These are phyloP conservation scores for Cyberlindnera euphorbiae DNA, from an alignment of 805 yeast genomes.

Conservation along the genomic window DNA sequence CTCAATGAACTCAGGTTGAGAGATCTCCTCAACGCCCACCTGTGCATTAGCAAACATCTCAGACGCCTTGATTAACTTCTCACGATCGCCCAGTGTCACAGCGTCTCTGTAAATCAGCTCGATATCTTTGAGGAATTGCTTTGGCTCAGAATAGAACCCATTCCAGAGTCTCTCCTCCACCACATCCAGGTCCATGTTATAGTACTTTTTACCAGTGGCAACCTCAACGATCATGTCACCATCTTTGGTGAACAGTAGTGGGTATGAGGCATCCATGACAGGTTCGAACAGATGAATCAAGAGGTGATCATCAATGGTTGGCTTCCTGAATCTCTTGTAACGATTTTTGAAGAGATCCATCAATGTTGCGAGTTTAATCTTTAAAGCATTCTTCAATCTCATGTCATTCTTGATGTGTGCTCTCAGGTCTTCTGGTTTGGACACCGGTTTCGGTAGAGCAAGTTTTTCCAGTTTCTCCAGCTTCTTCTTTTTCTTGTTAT, in stretches of 20 bases:
- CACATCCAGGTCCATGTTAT: conserved; percentile 90
- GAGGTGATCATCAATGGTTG: conserved; percentile 73
- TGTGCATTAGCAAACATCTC: conserved; percentile 97
- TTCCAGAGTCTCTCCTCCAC: conserved; percentile 96
- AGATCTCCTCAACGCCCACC: conserved; percentile 89
- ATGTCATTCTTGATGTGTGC: conserved; percentile 58
- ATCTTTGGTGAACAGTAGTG: conserved; percentile 40
- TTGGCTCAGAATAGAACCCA: conserved; percentile 90
- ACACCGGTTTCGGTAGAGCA: conserved; percentile 33
- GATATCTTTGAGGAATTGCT: conserved; percentile 80
- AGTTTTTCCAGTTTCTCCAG: conserved; percentile 34
- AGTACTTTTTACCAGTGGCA: conserved; percentile 64
- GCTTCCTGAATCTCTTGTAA: conserved; percentile 87
- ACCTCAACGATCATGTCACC: conserved; percentile 80
- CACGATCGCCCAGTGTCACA: conserved; percentile 71
- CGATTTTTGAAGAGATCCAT: conserved; percentile 87
- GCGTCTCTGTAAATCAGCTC: conserved; percentile 82
- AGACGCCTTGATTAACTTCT: conserved; percentile 71
- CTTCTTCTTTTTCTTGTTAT: conserved; percentile 39
- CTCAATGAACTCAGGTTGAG: conserved; percentile 60
- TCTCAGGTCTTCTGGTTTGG: conserved; percentile 35
- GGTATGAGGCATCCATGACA: conserved; percentile 26
- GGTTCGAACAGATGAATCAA: conserved; percentile 78
- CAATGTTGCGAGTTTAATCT: conserved; percentile 77
- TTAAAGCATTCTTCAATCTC: conserved; percentile 76